Evolutionary conservation across 176 grass and related monocot species (phyloP), one percentile per base, ranked within the genome.

Genomic region (Thalia dealbata): DNA sequence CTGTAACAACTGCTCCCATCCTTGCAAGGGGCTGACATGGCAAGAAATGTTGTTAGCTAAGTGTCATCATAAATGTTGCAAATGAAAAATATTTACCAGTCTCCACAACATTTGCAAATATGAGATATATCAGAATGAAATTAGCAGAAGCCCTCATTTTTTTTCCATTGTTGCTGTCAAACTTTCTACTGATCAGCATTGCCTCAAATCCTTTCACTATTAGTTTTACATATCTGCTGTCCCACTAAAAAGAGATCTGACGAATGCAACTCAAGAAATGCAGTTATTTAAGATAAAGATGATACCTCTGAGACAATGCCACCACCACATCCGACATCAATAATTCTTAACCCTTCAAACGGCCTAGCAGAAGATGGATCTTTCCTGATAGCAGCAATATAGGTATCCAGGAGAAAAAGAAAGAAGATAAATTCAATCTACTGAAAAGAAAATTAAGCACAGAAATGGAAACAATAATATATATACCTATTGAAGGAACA

Each of bases 321-420:
- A 72, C 93, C 93, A 52, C 93, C 93, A 77, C 93, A 97, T 88
- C 93, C 93, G 84, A 97, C 89, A 84, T 97, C 93, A 56, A 97
- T 82, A 88, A 97, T 84, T 74, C 76, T 92, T 72, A 97, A 86
- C 41, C 87, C 93, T 84, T 97, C 81, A 21, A 97, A 85, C 74
- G 93, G 93, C 78, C 80, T 92, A 32, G 81, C 79, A 30, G 87
- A 92, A 88, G 78, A 80, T 76, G 82, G 82, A 84, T 97, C 93
- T 86, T 71, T 86, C 81, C 93, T 97, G 63, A 52, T 64, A 80
- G 42, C 15, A 70, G 24, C 5, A 64, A 80, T 24, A 73, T 82
- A 0, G 63, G 67, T 44, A 1, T 19, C 50, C 13, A 52, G 0
- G 12, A 8, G 18, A 28, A 55, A 54, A n/a, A 72, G 30, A 29